These are phyloP conservation scores for Leptographium wingfieldii DNA, from an alignment of 2,329 filamentous ascomycete species.

Conservation along the genomic window DNA sequence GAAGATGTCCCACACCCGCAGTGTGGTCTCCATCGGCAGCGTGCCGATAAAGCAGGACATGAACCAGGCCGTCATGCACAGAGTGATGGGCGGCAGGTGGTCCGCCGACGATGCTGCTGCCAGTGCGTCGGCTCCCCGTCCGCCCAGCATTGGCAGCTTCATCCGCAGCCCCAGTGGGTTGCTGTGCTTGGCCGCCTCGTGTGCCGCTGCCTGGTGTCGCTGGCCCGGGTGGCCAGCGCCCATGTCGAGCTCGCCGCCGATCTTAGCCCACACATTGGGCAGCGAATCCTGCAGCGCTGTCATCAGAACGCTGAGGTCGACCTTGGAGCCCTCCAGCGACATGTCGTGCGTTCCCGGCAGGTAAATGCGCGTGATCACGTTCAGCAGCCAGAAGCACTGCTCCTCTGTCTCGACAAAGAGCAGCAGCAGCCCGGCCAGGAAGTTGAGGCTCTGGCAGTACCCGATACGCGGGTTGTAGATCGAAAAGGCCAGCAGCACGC, in stretches of 20 bases:
- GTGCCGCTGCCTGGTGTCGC: slow-evolving; percentile 6
- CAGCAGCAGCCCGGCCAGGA: slow-evolving; percentile 78
- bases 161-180: slow-evolving; percentile 23
- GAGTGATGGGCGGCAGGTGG: slow-evolving; percentile 73
- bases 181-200: slow-evolving; percentile 9
- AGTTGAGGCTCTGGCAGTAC: slow-evolving; percentile 94
- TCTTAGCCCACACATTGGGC: slow-evolving; percentile 75
- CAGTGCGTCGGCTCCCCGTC: slow-evolving; percentile 24
- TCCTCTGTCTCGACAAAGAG: slow-evolving; percentile 82
- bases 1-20: slow-evolving; percentile 90
- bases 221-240: slow-evolving; percentile 16
- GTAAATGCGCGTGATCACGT: slow-evolving; percentile 79
- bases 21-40: slow-evolving; percentile 77
- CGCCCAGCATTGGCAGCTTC: slow-evolving; percentile 25
- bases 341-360: slow-evolving; percentile 87
- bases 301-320: slow-evolving; percentile 91
- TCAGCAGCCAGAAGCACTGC: slow-evolving; percentile 83
- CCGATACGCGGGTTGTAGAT: slow-evolving; percentile 85
- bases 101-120: slow-evolving; percentile 10
- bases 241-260: slow-evolving; percentile 46
- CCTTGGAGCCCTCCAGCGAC: slow-evolving; percentile 81
- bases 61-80: slow-evolving; percentile 93
- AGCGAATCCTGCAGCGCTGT: slow-evolving; percentile 68
- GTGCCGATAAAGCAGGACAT: slow-evolving; percentile 96
- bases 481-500: slow-evolving; percentile 80